Evolutionary conservation across 768 basidiomycete species (phyloP), one percentile per base, ranked within the genome.

Genomic region (Termitomyces eurrhizus): DNA sequence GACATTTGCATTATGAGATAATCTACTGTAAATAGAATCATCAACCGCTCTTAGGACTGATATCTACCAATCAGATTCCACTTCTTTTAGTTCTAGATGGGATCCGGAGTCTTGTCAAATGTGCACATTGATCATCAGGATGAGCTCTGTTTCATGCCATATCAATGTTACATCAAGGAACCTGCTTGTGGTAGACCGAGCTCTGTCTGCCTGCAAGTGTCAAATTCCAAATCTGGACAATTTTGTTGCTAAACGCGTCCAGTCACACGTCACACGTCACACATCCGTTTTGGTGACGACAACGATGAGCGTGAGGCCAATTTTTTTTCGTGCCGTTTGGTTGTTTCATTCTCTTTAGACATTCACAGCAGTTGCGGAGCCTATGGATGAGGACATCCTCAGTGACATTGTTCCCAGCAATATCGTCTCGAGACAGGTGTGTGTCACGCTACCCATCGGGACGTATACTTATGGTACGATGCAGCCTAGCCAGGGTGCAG

Each of bases 341-440:
- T 14, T 21, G 37, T 0, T 32, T 63, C 6, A 62, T 26, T 35
- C 35, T 39, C 26, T 52, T 46, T 50, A 78, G 78, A 66, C 75
- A 29, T 78, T 79, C 59, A 79, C 77, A 57, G 21, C 45, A 12
- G 66, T 77, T 0, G 73, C 69, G 29, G 72, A 74, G 42, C 68
- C 73, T 29, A 77, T 75, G 71, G 81, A 84, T 12, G 93, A 94
- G 56, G 94, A 95, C 72, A 88, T 93, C 53, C 81, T 97, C 62
- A 92, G 90, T 68, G 94, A 96, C 72, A 84, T 95, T 59, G 87
- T 96, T 8, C 94, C 94, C 2, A 90, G 88, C 71, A 92, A 93
- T 70, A 93, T 95, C 64, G 88, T 95, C 50, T 95, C 93, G 58
- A 85, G 94, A 68, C 90, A 92, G 78, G 93, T 89, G 67, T 60